Evolutionary conservation across 352 stramenopile genomes (phyloP).

Genomic region (Saprolegnia diclina): DNA sequence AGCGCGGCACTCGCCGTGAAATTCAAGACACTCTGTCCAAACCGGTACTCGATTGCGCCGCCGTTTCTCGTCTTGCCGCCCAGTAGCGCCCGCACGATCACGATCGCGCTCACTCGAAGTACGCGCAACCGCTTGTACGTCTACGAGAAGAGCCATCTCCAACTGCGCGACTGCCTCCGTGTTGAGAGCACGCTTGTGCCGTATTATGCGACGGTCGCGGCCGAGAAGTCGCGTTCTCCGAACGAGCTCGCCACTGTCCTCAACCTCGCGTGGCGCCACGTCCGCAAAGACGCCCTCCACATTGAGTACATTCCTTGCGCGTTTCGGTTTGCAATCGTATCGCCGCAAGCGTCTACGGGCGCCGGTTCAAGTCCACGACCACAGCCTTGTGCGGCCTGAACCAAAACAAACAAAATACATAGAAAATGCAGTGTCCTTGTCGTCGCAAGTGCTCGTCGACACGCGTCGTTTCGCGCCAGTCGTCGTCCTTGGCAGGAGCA

Average conservation of each 20-base stretch:
- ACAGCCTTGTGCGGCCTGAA: no score
- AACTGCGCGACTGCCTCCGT: slow-evolving; percentile 7
- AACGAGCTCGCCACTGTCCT: neutral
- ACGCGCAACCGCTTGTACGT: slow-evolving; percentile 12
- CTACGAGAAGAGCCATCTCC: slow-evolving; percentile 5
- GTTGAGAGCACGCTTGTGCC: neutral
- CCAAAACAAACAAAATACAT: no score
- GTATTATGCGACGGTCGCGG: neutral
- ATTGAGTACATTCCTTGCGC: neutral
- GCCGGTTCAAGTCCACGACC: neutral
- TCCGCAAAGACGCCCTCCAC: neutral
- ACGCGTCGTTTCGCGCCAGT: no score
- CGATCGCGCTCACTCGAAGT: neutral
- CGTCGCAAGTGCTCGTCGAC: no score
- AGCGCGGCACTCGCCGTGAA: neutral
- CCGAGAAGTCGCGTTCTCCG: neutral
- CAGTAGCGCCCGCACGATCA: neutral
- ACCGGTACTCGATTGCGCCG: slow-evolving; percentile 2
- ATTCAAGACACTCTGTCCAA: slow-evolving; percentile 9
- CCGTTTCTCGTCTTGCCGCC: slow-evolving; percentile 3
- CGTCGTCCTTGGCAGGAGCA: no score
- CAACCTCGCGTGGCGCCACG: neutral
- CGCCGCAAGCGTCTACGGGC: neutral
- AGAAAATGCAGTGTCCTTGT: no score
- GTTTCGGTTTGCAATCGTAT: neutral